Base-by-base conservation (phyloP, 1,139 yeast species). In the Nakaseomyces glabratus region DNA sequence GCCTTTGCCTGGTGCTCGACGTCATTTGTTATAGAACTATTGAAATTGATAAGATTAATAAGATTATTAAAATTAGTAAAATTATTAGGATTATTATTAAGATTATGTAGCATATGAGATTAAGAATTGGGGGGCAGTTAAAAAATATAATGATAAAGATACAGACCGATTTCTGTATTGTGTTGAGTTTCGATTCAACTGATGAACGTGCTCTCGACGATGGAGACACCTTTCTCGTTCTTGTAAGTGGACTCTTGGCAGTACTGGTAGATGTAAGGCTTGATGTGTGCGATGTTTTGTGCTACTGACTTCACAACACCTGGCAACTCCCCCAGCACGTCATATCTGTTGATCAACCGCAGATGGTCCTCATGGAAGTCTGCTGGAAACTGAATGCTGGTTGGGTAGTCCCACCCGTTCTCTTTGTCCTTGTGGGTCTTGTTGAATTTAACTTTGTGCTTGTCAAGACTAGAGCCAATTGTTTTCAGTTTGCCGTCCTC, bases 281-380 rank as follows among this genome's bases (percentile, higher is more conserved):
- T 78, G 33, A 93, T 73, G 33, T 93, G 93, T 3, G 88, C 82
- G 37, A 84, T 82, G 30, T 86, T 88, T 44, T 80, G 71, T 25
- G 80, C 94, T 35, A 84, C 73, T 46, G 74, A 75, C 61, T 79
- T 82, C 44, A 85, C 82, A 55, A 84, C 79, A 47, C 71, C 73
- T 10, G 95, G 95, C 42, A 85, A 73, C 61, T 85, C 95, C 20
- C 86, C 82, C 85, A 85, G 78, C 39, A 85, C 93, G 55, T 85
- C 95, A 40, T 84, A 85, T 47, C 93, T 73, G 60, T 81, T 93
- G 35, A 81, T 75, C 45, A 81, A 61, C 35, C 68, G 61, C 45
- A 84, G 65, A 4, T 61, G 54, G 32, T 79, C 79, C 25, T 55
- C 53, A 48, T 34, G 51, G 56, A 37, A 55, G 43, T 40, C 59